Evolutionary conservation across 2,329 filamentous ascomycete genomes (phyloP).

Genomic region (Diaporthe sp.): DNA sequence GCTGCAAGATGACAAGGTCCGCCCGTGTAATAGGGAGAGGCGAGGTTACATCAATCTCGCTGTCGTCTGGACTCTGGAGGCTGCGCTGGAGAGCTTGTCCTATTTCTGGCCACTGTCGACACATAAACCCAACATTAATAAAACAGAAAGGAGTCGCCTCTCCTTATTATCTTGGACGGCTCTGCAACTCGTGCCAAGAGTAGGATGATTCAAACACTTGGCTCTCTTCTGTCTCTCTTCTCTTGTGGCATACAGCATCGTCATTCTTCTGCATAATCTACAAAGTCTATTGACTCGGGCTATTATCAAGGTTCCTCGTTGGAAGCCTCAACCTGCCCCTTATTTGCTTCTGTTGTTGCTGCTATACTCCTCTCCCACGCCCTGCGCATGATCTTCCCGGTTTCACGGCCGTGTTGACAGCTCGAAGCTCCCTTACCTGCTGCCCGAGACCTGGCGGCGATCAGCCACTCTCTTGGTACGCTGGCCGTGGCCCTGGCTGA

Average conservation of each 20-base stretch:
- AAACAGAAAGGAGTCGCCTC: constrained; percentile 28
- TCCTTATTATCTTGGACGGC: constrained; percentile 1
- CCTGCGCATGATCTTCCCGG: neutral
- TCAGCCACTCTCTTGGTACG: neutral
- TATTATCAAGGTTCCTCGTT: neutral
- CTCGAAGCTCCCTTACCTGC: constrained; percentile 6
- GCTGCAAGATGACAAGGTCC: constrained; percentile 13
- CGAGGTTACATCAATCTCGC: constrained; percentile 37
- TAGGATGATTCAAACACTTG: constrained; percentile 20
- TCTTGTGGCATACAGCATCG: constrained; percentile 2
- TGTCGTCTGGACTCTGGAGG: constrained; percentile 15
- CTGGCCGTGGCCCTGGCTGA: neutral
- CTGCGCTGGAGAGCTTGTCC: neutral
- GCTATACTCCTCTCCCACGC: neutral
- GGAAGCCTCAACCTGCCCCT: neutral
- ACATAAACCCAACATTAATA: neutral
- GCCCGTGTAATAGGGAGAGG: constrained; percentile 22
- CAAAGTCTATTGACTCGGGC: constrained; percentile 6
- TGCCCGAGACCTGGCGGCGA: constrained; percentile 14
- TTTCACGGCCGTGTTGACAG: constrained; percentile 3
- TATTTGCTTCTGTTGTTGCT: neutral
- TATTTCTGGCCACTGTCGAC: constrained; percentile 32
- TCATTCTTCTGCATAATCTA: constrained; percentile 15
- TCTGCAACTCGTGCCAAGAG: constrained; percentile 2
- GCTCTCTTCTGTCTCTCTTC: neutral